Conservation (phyloP, 2,329 filamentous ascomycete genomes). For the Dactylellina parvicollis region DNA sequence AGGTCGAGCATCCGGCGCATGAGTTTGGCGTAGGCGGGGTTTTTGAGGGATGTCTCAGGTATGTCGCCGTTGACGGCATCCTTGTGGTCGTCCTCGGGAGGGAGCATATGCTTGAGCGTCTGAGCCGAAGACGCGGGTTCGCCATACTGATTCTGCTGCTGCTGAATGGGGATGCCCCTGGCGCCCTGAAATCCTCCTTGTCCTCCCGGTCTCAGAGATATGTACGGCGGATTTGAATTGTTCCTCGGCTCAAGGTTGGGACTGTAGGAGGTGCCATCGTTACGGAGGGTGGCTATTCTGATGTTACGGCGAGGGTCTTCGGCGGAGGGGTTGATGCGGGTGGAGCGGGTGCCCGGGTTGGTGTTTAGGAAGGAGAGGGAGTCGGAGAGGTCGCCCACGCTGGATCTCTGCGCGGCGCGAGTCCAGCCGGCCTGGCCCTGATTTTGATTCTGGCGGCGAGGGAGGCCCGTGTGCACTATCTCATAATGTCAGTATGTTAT, state of each 20-base stretch:
- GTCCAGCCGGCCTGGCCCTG: slow-evolving; percentile 29
- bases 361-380: slow-evolving; percentile 27
- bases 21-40: slow-evolving; percentile 38
- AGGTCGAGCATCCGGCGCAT: slow-evolving; percentile 27
- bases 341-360: neutral
- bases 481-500: neutral
- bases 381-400: slow-evolving; percentile 25
- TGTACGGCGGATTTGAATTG: neutral
- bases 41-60: slow-evolving; percentile 22
- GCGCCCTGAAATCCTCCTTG: neutral
- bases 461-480: slow-evolving; percentile 16
- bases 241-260: too few species aligned
- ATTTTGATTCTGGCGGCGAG: slow-evolving; percentile 10
- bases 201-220: neutral
- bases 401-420: slow-evolving; percentile 1
- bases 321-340: neutral
- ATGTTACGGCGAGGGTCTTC: slow-evolving; percentile 3
- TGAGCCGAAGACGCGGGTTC: slow-evolving; percentile 1
- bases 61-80: slow-evolving; percentile 40
- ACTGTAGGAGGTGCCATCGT: slow-evolving; percentile 29
- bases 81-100: slow-evolving; percentile 35
- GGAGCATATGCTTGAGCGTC: slow-evolving; percentile 3
- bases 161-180: neutral
- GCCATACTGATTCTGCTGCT: neutral
- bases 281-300: slow-evolving; percentile 20